Conservation (phyloP, 2,329 filamentous ascomycete genomes). For the Sporothrix brasiliensis region DNA sequence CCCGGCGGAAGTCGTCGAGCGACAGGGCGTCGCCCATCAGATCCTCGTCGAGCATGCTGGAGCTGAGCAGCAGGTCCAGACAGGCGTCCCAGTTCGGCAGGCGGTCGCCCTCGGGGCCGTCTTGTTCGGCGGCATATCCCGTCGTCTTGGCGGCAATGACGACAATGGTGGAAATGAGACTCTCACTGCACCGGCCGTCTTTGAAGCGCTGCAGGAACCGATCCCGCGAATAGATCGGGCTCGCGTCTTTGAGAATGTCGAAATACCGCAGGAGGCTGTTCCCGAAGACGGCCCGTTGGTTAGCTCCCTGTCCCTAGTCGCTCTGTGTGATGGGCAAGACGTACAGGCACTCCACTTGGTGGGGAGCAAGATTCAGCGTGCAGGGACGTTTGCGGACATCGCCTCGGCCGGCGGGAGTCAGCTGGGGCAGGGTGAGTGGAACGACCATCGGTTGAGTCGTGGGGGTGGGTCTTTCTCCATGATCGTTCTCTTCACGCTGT, state of each 20-base stretch:
- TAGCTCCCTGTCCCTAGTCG: neutral
- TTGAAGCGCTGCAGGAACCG: neutral
- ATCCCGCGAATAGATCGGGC: neutral
- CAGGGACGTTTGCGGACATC: neutral
- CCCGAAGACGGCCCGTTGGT: neutral
- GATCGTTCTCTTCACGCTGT: too few relatives aligned
- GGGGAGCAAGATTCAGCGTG: neutral
- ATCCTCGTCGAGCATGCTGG: constrained; percentile 14
- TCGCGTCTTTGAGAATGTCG: neutral
- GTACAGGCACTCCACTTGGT: constrained; percentile 5
- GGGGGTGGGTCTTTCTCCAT: too few relatives aligned
- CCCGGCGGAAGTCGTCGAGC: neutral
- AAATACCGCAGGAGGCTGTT: neutral
- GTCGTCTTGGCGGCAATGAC: neutral
- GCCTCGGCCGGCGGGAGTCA: neutral
- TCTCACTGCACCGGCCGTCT: neutral
- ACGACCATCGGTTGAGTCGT: too few relatives aligned
- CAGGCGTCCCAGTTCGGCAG: constrained; percentile 9
- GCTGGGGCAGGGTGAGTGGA: too few relatives aligned
- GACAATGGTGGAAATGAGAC: neutral
- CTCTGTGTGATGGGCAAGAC: neutral
- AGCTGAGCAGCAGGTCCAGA: neutral
- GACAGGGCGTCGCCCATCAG: neutral
- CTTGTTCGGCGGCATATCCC: neutral
- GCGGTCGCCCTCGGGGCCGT: neutral